Base-by-base conservation (phyloP, 2,329 filamentous ascomycete genomes). In the Graphilbum sp. region DNA sequence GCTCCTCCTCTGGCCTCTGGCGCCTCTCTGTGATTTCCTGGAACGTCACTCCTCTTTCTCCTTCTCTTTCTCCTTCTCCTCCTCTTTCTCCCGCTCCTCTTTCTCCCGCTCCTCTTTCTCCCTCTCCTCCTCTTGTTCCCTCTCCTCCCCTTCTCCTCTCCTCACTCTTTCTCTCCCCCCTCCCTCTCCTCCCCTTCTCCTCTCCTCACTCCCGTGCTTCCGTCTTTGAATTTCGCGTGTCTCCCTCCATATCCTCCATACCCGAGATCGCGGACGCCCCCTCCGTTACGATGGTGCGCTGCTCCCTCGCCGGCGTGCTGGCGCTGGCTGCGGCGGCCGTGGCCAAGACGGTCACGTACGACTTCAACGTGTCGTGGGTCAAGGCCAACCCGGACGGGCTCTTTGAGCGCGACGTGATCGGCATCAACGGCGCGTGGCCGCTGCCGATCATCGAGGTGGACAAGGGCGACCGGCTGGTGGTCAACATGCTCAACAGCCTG, bases 381-480 rank as follows among this genome's bases (percentile, higher is more conserved):
- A 68, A 58, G 32, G 71, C 76, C 25, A 79, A 81, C 48, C 83
- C 82, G 0, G 82, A 88, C 58, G 76, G 75, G 18, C 60, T 65
- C 8, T 66, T 67, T 42, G 62, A 69, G 30, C 67, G 81, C 24
- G 66, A 73, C n/a, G 69, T 71, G 4, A 82, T 88, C 51, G 80
- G 79, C 34, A 79, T 90, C 59, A 88, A 90, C 49, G 72, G 71
- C 5, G 54, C 76, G 58, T 85, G 81, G 78, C 83, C 82, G 2
- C 67, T 80, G 37, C 82, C 83, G 1, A 55, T 58, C 20, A 75
- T 85, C 40, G 64, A 69, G 37, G 76, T 69, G 29, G 66, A 66
- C 35, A 59, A 75, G 36, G 77, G 77, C 41, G 78, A 83, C 50
- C 64, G 59, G 18, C 46, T 79, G 36, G 51, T 78, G 41, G 58